Evolutionary conservation across 148 eudicot genomes (phyloP).

Genomic region (Silene conica): DNA sequence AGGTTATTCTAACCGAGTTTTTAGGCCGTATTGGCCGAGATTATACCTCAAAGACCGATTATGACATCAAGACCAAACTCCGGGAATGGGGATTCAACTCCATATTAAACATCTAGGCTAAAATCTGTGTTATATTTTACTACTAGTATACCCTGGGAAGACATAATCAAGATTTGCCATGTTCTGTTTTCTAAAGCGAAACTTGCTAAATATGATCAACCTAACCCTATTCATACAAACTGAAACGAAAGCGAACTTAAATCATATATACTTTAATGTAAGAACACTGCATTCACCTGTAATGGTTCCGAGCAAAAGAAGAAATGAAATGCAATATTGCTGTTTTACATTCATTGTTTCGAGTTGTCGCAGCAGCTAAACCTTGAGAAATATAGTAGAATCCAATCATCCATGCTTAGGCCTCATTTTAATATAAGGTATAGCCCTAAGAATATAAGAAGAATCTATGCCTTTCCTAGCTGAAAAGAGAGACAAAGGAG

Average conservation of each 20-base stretch:
- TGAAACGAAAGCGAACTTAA: no score
- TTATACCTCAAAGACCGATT: no score
- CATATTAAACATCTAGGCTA: no score
- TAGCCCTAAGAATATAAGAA: slow-evolving; percentile 30
- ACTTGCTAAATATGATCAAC: not conserved
- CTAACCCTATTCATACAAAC: not conserved
- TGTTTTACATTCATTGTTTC: slow-evolving; percentile 35
- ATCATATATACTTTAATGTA: not conserved
- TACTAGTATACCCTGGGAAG: no score
- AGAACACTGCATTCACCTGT: slow-evolving; percentile 46
- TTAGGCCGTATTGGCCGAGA: no score
- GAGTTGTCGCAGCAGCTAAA: slow-evolving; percentile 8
- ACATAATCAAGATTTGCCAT: not conserved
- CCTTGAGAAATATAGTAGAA: slow-evolving; percentile 27
- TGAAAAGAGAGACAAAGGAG: slow-evolving; percentile 50
- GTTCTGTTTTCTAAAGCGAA: not conserved
- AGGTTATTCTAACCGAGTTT: not conserved
- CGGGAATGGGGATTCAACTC: no score
- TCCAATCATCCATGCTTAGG: slow-evolving; percentile 9
- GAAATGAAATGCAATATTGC: slow-evolving; percentile 30
- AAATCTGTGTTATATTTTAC: no score
- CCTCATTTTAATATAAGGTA: slow-evolving; percentile 27
- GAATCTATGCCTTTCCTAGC: slow-evolving; percentile 79
- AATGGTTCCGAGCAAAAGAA: slow-evolving; percentile 35
- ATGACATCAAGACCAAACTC: no score